Evolutionary conservation across 73 alveolate species (phyloP), one percentile per base, ranked within the genome.

Genomic region (Paramecium bursaria): DNA sequence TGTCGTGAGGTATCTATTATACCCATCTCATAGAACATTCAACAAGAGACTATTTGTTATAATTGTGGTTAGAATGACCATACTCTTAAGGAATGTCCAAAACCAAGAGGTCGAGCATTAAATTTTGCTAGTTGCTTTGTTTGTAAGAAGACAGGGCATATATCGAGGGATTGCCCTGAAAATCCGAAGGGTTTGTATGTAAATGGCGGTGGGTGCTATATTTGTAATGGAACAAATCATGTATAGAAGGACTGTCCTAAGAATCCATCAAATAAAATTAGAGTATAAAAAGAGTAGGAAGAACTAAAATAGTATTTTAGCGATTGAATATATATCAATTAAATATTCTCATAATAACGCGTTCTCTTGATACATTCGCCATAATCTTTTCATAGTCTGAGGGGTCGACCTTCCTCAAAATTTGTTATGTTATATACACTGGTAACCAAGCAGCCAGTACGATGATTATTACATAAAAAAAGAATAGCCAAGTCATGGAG

Each of bases 91-190:
- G 87, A 91, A 73, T 91, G 96, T 44, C 86, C 74, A 75, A 88
- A 87, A 57, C 91, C 91, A 47, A 75, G 53, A 50, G 86, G 67
- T 74, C 75, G 87, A 49, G 74, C 76, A 74, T 86, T 91, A 22
- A 90, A 91, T 4, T 91, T 74, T 88, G 94, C 96, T 21, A 54
- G 55, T 60, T 91, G 94, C 27, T 91, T 82, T 75, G 87, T 86
- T 73, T 88, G 94, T 27, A 82, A 91, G 75, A 75, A 91, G 29
- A 47, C 86, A 48, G 94, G 94, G 0, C 94, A 91, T 86, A 91
- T 91, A 47, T 82, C 92, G 80, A 90, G 94, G 9, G 91, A 91
- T 75, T 88, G 92, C 31, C 96, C 94, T 19, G 85, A 91, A 75
- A 91, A 88, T 74, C 87, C 85, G 30, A 91, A 87, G 54, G 93